Evolutionary conservation across 2,329 filamentous ascomycete genomes (phyloP).

Genomic region (Fusarium anguioides): DNA sequence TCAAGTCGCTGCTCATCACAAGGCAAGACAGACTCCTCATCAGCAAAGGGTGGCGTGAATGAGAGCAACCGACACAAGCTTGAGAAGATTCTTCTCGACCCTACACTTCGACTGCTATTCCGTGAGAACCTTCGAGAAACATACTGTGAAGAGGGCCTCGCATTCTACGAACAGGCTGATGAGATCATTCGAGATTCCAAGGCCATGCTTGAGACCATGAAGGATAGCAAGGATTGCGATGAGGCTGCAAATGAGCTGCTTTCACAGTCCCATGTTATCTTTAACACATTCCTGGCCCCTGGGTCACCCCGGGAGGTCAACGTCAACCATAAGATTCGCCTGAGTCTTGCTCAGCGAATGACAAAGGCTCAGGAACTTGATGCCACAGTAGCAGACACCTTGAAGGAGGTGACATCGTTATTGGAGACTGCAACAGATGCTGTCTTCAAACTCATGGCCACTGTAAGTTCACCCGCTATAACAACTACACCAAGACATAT

Average conservation of each 20-base stretch:
- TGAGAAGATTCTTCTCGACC: slow-evolving; percentile 90
- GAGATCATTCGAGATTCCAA: slow-evolving; percentile 82
- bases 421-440: slow-evolving; percentile 95
- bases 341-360: slow-evolving; percentile 94
- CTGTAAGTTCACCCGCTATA: slow-evolving; percentile 73
- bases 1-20: slow-evolving; percentile 69
- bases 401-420: slow-evolving; percentile 87
- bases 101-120: slow-evolving; percentile 88
- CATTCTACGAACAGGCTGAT: slow-evolving; percentile 93
- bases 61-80: slow-evolving; percentile 96
- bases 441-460: slow-evolving; percentile 98
- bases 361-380: slow-evolving; percentile 95
- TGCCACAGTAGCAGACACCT: slow-evolving; percentile 86
- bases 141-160: slow-evolving; percentile 95
- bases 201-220: slow-evolving; percentile 67
- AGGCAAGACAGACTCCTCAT: slow-evolving; percentile 60
- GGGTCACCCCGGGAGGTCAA: slow-evolving; percentile 97
- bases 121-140: slow-evolving; percentile 94
- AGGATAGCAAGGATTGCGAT: slow-evolving; percentile 71
- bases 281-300: slow-evolving; percentile 97
- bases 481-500: slow-evolving; percentile 12
- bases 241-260: slow-evolving; percentile 93
- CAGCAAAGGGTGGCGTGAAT: slow-evolving; percentile 66
- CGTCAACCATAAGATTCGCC: slow-evolving; percentile 94
- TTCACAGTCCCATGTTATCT: slow-evolving; percentile 93